These are phyloP conservation scores for Colletotrichum higginsianum DNA, from an alignment of 2,329 filamentous ascomycete genomes.

Conservation along the genomic window DNA sequence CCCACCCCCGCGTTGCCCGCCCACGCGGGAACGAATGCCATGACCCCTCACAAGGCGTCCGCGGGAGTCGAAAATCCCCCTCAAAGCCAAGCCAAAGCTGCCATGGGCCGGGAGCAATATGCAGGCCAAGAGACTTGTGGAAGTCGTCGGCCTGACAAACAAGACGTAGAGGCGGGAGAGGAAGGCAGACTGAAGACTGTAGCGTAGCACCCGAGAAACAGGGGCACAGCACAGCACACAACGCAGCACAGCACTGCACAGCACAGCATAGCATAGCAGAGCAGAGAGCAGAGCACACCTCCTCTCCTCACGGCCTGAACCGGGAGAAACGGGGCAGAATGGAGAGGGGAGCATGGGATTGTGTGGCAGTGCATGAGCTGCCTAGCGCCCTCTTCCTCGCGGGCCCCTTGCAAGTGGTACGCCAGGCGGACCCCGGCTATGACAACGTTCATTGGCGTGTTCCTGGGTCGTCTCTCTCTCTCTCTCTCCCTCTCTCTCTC, in stretches of 20 bases:
- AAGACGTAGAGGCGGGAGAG: background rate
- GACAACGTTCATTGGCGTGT: slow-evolving; percentile 12
- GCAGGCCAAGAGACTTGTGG: slow-evolving; percentile 6
- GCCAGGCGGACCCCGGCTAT: background rate
- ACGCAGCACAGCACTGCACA: too few species aligned
- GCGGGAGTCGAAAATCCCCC: background rate
- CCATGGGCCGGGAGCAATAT: background rate
- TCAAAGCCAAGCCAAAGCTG: background rate
- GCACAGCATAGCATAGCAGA: too few species aligned
- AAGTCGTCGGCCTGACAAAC: slow-evolving; percentile 9
- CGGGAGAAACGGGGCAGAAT: background rate
- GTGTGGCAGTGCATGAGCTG: slow-evolving; percentile 31
- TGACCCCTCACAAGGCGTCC: slow-evolving; percentile 19
- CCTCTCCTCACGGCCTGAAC: background rate
- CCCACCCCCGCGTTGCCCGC: background rate
- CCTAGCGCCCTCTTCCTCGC: slow-evolving; percentile 32
- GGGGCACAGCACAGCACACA: too few species aligned
- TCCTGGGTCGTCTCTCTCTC: background rate
- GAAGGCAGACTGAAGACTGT: background rate
- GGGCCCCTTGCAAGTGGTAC: background rate
- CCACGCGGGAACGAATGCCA: too few species aligned
- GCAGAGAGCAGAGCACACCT: background rate
- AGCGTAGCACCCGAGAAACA: too few species aligned
- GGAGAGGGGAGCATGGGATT: background rate
- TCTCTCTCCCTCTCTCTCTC: too few species aligned